Conservation (phyloP, 306 rosid species). For the Medicago lupulina region DNA sequence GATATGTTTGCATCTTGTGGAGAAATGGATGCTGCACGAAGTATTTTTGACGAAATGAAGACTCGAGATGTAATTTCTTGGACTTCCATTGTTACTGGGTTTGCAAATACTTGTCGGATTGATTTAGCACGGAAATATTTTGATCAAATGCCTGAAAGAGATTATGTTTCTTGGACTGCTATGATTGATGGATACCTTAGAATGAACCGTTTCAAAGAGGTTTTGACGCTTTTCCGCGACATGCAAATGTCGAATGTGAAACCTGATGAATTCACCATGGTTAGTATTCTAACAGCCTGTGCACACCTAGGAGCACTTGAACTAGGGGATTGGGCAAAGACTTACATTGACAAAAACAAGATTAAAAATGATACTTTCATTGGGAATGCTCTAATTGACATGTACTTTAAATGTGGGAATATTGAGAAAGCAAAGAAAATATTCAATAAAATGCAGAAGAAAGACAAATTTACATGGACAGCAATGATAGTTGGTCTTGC, state of each 20-base stretch:
- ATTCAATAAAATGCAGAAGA: constrained; percentile 64
- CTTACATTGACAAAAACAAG: constrained; percentile 73
- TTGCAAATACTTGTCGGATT: constrained; percentile 59
- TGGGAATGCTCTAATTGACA: constrained; percentile 80
- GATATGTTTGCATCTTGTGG: constrained; percentile 86
- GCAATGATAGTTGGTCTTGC: constrained; percentile 88
- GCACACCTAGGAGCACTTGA: constrained; percentile 90
- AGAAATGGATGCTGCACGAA: constrained; percentile 64
- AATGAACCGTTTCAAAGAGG: constrained; percentile 79
- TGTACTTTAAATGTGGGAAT: constrained; percentile 92
- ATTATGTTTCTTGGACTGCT: constrained; percentile 89
- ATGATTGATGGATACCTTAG: constrained; percentile 81
- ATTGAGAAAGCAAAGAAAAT: constrained; percentile 63
- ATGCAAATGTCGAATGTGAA: constrained; percentile 74
- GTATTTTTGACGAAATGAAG: constrained; percentile 69
- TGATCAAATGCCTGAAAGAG: constrained; percentile 74
- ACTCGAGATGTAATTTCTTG: constrained; percentile 86
- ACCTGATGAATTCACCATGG: constrained; percentile 95
- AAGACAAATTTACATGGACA: constrained; percentile 93
- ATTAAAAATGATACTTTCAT: constrained; percentile 74
- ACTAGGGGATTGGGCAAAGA: constrained; percentile 86
- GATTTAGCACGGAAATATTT: constrained; percentile 75
- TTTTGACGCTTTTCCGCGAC: constrained; percentile 71
- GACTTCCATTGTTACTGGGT: constrained; percentile 78
- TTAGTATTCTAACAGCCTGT: constrained; percentile 86